Evolutionary conservation across 768 basidiomycete genomes (phyloP).

Genomic region (Heimioporus sp.): DNA sequence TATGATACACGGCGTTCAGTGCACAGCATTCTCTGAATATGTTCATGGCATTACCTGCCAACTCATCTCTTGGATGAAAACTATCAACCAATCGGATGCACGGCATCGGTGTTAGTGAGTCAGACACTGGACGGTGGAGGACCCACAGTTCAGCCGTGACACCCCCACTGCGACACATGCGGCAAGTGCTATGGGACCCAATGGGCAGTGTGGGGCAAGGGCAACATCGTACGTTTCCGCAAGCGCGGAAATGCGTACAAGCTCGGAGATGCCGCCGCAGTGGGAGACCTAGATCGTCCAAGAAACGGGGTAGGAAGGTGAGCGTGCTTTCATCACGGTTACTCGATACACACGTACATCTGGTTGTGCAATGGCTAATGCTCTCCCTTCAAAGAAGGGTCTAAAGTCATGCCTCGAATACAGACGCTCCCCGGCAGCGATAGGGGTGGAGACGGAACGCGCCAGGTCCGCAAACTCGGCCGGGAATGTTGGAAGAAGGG

Average conservation of each 20-base stretch:
- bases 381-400: conserved; percentile 61
- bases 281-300: conserved; percentile 44
- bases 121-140: neutral
- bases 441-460: conserved; percentile 53
- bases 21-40: too few relatives aligned
- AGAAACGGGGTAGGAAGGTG: neutral
- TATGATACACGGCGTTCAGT: neutral
- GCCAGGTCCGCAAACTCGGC: conserved; percentile 62
- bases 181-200: conserved; percentile 70
- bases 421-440: conserved; percentile 63
- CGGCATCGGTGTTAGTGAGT: neutral
- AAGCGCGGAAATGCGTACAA: conserved; percentile 55
- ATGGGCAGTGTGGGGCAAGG: conserved; percentile 69
- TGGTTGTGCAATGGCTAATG: conserved; percentile 68
- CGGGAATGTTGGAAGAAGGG: conserved; percentile 57
- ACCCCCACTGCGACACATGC: conserved; percentile 66
- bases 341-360: conserved; percentile 42
- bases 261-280: conserved; percentile 60
- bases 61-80: conserved; percentile 66
- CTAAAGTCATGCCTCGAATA: conserved; percentile 62
- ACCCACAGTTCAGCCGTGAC: conserved; percentile 57
- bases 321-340: neutral
- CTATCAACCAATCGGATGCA: conserved; percentile 22
- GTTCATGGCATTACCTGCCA: conserved; percentile 40
- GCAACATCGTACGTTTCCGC: conserved; percentile 72